These are phyloP conservation scores for Closterium sp. DNA, from an alignment of 139 green algal species.

Conservation along the genomic window DNA sequence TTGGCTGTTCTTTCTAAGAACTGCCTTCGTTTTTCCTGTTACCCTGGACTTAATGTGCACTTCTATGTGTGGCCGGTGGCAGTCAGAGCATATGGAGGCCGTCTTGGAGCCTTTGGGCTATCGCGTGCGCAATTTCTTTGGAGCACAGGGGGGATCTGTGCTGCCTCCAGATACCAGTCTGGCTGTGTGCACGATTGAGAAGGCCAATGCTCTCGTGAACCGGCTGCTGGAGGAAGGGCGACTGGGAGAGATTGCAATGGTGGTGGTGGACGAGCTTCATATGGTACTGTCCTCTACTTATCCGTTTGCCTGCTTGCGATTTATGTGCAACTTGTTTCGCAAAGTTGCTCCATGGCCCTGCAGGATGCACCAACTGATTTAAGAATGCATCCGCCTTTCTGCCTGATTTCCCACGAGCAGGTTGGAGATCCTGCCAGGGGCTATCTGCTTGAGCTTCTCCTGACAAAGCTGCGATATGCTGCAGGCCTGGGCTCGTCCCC, in stretches of 20 bases:
- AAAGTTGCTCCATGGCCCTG: background rate
- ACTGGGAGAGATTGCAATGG: constrained; percentile 62
- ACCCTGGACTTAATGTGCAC: background rate
- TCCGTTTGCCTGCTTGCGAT: background rate
- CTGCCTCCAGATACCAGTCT: constrained; percentile 43
- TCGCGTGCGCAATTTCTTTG: constrained; percentile 43
- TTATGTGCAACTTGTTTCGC: background rate
- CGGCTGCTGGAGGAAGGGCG: constrained; percentile 62
- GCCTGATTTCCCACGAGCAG: background rate
- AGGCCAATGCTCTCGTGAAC: constrained; percentile 77
- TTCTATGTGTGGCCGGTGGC: background rate
- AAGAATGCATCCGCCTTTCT: background rate
- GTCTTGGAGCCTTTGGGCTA: constrained; percentile 48
- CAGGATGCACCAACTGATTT: background rate
- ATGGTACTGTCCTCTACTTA: constrained; percentile 65
- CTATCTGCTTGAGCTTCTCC: constrained; percentile 92
- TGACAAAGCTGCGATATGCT: constrained; percentile 90
- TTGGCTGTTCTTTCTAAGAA: background rate
- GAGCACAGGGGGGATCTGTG: constrained; percentile 12
- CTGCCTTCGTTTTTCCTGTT: background rate
- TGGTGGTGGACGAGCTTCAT: constrained; percentile 92
- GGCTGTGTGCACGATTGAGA: constrained; percentile 85
- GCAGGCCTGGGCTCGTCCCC: constrained; percentile 18
- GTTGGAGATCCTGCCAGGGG: constrained; percentile 77
- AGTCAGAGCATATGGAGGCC: constrained; percentile 52